Base-by-base conservation (phyloP, 129 eudicot species). In the Kitagawia praeruptora region DNA sequence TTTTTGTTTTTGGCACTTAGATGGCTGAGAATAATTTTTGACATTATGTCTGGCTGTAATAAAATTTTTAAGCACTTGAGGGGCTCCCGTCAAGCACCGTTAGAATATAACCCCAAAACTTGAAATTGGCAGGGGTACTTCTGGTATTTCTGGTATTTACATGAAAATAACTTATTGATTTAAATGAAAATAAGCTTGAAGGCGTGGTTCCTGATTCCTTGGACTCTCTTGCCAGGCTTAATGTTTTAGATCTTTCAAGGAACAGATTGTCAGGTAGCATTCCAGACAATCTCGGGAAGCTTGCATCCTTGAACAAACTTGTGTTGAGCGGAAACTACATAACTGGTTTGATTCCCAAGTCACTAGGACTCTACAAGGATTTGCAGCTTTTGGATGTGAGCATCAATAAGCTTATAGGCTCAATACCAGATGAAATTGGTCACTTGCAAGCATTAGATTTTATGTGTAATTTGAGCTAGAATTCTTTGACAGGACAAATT, bases 301-400 rank as follows among this genome's bases (percentile, higher is more conserved):
- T 89, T 78, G 69, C 58, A 64, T 84, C 87, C 3, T 77, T 86
- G 61, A 89, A 85, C 87, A 85, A 86, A 67, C 84, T 86, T 39
- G 70, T 83, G 41, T 47, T 86, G 84, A 84, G 81, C 77, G 82
- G 78, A 58, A 89, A 87, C 71, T 38, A 71, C 54, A 79, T 89
- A 56, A 66, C 83, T 23, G 89, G 90, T n/a, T 14, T 28, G 31
- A 85, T 89, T 72, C 89, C 90, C 4, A 46, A 67, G 75, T 81
- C 90, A 34, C 75, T 87, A 23, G 85, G 87, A 25, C 81, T 70
- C 42, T 86, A 89, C 70, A 64, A 80, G 78, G 85, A 82, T 83
- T 77, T 86, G 83, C 90, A 87, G 81, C 81, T 83, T 48, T 67
- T 89, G 75, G 93, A 89, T 77, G 23, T 87, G 28, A 86, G 89